A percentile compares a stretch with the other conserved stretches of the same genome.
phyloP scores from a whole-genome alignment of 305 asterid genomes.

The Fraxinus latifolia region DNA sequence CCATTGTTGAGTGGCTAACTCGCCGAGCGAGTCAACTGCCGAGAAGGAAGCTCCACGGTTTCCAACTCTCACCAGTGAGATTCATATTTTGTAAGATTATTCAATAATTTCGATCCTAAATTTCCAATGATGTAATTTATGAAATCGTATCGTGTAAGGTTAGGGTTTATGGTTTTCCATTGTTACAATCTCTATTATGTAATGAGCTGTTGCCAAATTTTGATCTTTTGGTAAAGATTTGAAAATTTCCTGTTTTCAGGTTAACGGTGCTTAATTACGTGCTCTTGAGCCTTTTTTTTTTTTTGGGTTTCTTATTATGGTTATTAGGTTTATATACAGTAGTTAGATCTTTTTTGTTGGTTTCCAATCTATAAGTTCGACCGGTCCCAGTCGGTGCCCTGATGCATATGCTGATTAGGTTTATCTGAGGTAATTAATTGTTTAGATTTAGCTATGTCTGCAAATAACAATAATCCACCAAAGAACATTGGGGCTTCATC shows the following conservation, averaged over 20 bases:
- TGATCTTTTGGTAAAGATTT: background rate
- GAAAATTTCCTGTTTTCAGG: background rate
- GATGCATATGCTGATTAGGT: constrained; percentile 17
- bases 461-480: constrained; percentile 68
- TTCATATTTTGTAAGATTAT: constrained; percentile 14
- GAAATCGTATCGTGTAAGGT: background rate
- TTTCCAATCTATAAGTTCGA: background rate
- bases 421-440: constrained; percentile 22
- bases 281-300: background rate
- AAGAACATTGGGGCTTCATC: constrained; percentile 77
- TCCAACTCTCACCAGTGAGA: background rate
- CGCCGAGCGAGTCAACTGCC: constrained; percentile 4
- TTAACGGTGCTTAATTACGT: constrained; percentile 16
- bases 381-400: background rate
- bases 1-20: background rate
- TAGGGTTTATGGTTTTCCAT: constrained; percentile 37
- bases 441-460: constrained; percentile 52
- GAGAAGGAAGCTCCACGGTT: background rate
- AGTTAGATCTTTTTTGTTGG: background rate
- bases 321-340: background rate
- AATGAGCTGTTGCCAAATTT: background rate
- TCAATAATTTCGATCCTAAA: background rate
- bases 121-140: background rate
- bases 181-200: background rate
- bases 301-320: background rate